phyloP scores from a whole-genome alignment of 352 stramenopile species.

The Lagenidium giganteum region DNA sequence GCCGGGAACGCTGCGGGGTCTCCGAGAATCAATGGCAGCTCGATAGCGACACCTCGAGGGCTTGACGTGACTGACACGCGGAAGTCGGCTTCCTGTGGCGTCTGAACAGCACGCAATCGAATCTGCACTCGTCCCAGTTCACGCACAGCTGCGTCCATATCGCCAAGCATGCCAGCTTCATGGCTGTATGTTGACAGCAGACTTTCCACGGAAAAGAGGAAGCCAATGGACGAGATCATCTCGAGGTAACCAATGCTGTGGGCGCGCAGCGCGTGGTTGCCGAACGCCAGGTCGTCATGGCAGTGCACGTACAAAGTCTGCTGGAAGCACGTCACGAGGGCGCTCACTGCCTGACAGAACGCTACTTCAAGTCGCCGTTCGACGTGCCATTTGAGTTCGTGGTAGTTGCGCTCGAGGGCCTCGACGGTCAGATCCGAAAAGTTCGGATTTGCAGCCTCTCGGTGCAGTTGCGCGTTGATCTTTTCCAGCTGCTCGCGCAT shows the following conservation, averaged over 20 bases:
- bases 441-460: conserved; percentile 37
- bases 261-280: conserved; percentile 25
- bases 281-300: conserved; percentile 38
- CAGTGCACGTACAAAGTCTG: conserved; percentile 66
- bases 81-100: conserved; percentile 40
- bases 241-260: conserved; percentile 47
- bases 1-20: conserved; percentile 31
- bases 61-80: conserved; percentile 52
- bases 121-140: conserved; percentile 54
- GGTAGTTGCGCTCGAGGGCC: conserved; percentile 52
- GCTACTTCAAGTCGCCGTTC: conserved; percentile 64
- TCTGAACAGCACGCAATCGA: conserved; percentile 46
- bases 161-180: conserved; percentile 69
- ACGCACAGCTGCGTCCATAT: conserved; percentile 67
- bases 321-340: conserved; percentile 69
- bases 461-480: conserved; percentile 35
- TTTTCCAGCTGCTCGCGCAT: conserved; percentile 63
- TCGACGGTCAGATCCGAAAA: conserved; percentile 53
- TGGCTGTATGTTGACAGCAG: conserved; percentile 68
- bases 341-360: conserved; percentile 63
- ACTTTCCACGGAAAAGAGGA: conserved; percentile 68
- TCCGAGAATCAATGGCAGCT: conserved; percentile 53
- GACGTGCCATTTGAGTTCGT: conserved; percentile 66
- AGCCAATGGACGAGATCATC: conserved; percentile 52
- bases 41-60: conserved; percentile 40